Conservation (phyloP, 2,329 filamentous ascomycete genomes). For the Nemania abortiva region DNA sequence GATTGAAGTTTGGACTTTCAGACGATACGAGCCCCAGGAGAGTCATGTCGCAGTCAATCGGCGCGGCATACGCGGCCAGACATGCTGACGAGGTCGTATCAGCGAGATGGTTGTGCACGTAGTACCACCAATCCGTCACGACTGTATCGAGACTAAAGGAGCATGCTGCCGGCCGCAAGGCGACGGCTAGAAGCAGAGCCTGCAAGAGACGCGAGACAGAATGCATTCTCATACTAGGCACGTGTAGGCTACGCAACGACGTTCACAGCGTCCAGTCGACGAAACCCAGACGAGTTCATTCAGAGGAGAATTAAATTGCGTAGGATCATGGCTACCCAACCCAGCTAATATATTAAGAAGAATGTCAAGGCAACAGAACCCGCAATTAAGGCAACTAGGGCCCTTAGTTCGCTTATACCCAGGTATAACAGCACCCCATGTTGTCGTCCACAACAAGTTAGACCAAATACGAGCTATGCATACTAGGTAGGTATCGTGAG, state of each 20-base stretch:
- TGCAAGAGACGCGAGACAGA: background rate
- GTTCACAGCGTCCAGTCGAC: background rate
- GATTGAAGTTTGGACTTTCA: slow-evolving; percentile 47
- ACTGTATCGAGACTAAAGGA: slow-evolving; percentile 53
- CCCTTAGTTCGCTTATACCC: too few species aligned
- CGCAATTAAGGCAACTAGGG: background rate
- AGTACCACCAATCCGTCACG: slow-evolving; percentile 49
- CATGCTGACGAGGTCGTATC: slow-evolving; percentile 49
- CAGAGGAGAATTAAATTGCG: background rate
- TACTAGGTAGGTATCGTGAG: background rate
- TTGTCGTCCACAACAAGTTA: background rate
- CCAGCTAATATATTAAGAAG: background rate
- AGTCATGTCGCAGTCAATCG: slow-evolving; percentile 49
- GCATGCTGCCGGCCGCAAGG: slow-evolving; percentile 24
- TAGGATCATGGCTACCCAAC: background rate
- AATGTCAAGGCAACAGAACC: too few species aligned
- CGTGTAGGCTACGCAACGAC: background rate
- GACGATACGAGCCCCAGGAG: slow-evolving; percentile 50
- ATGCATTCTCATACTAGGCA: background rate
- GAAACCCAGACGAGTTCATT: background rate
- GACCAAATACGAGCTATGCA: too few species aligned
- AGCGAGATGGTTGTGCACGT: slow-evolving; percentile 48
- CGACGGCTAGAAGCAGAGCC: slow-evolving; percentile 5
- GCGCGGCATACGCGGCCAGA: slow-evolving; percentile 49
- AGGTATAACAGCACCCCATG: background rate